These are phyloP conservation scores for Yamadazyma epiphylla DNA, from an alignment of 1,139 yeast genomes.

Conservation along the genomic window DNA sequence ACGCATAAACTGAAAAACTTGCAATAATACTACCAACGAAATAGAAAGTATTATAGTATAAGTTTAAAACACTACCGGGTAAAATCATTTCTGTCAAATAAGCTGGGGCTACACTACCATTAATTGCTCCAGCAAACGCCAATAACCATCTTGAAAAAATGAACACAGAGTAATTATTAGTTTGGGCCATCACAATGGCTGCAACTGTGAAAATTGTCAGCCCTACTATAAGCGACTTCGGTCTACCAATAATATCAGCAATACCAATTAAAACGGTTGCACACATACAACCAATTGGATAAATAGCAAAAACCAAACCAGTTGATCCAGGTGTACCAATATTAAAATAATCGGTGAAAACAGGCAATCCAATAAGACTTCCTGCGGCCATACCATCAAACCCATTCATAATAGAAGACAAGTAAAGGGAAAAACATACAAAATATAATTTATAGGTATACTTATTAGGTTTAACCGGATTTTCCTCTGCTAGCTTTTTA, in stretches of 20 bases:
- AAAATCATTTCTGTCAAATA: slow-evolving; percentile 5
- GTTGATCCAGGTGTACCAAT: slow-evolving; percentile 14
- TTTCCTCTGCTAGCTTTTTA: slow-evolving; percentile 3
- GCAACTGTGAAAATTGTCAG: slow-evolving; percentile 11
- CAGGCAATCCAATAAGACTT: slow-evolving; percentile 14
- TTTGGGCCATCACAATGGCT: slow-evolving; percentile 11
- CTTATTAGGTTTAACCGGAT: slow-evolving; percentile 6
- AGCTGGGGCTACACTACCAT: slow-evolving; percentile 4
- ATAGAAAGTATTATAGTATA: slow-evolving; percentile 6
- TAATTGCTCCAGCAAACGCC: slow-evolving; percentile 4
- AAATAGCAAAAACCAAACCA: slow-evolving; percentile 18
- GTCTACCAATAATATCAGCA: slow-evolving; percentile 10
- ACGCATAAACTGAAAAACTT: slow-evolving; percentile 3
- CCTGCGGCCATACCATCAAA: slow-evolving; percentile 18
- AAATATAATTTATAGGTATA: slow-evolving; percentile 8
- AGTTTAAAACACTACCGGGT: slow-evolving; percentile 4
- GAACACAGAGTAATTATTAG: slow-evolving; percentile 37
- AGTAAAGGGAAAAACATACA: slow-evolving; percentile 13
- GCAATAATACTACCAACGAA: slow-evolving; percentile 6
- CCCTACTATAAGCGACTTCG: slow-evolving; percentile 10
- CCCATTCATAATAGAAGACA: slow-evolving; percentile 15
- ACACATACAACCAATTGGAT: slow-evolving; percentile 16
- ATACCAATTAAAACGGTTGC: slow-evolving; percentile 15
- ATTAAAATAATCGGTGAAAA: slow-evolving; percentile 14
- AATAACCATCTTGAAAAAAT: slow-evolving; percentile 6